Evolutionary conservation across 208 protist species (phyloP), one percentile per base, ranked within the genome.

Genomic region (Acanthamoeba royreba): DNA sequence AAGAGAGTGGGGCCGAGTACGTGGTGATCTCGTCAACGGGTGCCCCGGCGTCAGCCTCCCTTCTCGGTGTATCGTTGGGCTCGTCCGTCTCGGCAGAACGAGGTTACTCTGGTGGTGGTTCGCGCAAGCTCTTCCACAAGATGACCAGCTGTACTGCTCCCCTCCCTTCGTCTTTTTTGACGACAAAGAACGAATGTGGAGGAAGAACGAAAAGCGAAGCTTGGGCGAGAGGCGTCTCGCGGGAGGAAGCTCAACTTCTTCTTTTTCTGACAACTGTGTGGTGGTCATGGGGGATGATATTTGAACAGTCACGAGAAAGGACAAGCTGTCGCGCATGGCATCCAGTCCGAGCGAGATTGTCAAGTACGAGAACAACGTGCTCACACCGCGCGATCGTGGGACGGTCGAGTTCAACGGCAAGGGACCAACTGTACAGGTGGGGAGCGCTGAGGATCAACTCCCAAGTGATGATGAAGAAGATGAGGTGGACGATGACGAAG

Each of bases 101-200:
- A 53, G 25, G 28, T 5, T 53, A 40, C 3, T 40, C 74, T 45
- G 43, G 74, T 45, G n/a, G n/a, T n/a, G n/a, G n/a, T n/a, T n/a
- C n/a, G n/a, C 8, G 43, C 43, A 85, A 53, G 74, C 43, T 85
- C 74, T 85, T 85, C 17, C 74, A 85, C 28, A 85, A 53, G 43
- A 85, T 85, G 74, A 85, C 74, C 74, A 85, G 74, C 74, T 85
- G 74, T 85, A 85, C 38, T 13, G 40, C 38, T 28, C 69, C 8
- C 49, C 22, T 22, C 69, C 69, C 66, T 43, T 85, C 43, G 5
- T 45, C 31, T 11, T 81, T 81, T 72, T 15, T 40, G 33, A 19
- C 61, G 61, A 72, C 22, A 72, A 38, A 31, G 19, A 72, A 11
- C 17, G 25, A 38, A 72, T n/a, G 3, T 31, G 40, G 61, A 72